A percentile compares a stretch with the other conserved stretches of the same genome.
Conservation (phyloP, 192 early-diverging fungal species). For the Coemansia sp. region DNA sequence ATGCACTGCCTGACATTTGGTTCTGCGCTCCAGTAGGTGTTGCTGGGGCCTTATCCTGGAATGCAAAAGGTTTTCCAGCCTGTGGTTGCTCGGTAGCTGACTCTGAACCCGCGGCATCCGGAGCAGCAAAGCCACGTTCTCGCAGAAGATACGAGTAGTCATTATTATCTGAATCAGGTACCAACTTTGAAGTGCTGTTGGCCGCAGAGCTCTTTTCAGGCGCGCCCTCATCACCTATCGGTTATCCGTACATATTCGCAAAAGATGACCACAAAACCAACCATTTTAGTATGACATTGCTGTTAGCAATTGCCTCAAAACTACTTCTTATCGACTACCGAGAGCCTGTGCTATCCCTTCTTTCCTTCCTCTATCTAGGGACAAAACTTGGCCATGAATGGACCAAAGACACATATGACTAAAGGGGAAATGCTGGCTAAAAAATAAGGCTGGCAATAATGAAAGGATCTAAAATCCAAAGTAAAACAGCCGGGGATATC, state of each 20-base stretch:
- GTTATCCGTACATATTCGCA: neutral
- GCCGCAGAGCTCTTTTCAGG: neutral
- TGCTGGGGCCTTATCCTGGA: conserved; percentile 19
- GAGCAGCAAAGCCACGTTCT: conserved; percentile 36
- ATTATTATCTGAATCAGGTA: conserved; percentile 29
- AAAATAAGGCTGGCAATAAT: too few relatives aligned
- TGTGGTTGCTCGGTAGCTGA: conserved; percentile 22
- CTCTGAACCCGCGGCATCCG: conserved; percentile 12
- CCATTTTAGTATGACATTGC: neutral
- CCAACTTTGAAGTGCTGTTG: conserved; percentile 19
- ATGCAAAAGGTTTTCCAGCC: conserved; percentile 32
- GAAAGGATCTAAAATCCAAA: too few relatives aligned
- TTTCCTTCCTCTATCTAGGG: neutral
- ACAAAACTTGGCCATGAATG: neutral
- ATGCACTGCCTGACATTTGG: conserved; percentile 11
- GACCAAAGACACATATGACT: too few relatives aligned
- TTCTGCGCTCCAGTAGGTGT: neutral
- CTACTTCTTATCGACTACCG: neutral
- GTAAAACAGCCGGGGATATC: neutral
- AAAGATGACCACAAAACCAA: neutral
- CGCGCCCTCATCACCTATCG: neutral
- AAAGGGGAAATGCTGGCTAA: too few relatives aligned
- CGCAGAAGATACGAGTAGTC: conserved; percentile 48
- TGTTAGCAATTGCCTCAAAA: neutral
- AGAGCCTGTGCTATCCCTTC: neutral